Conservation (phyloP, 148 eudicot genomes). For the Vaccinium corymbosum region DNA sequence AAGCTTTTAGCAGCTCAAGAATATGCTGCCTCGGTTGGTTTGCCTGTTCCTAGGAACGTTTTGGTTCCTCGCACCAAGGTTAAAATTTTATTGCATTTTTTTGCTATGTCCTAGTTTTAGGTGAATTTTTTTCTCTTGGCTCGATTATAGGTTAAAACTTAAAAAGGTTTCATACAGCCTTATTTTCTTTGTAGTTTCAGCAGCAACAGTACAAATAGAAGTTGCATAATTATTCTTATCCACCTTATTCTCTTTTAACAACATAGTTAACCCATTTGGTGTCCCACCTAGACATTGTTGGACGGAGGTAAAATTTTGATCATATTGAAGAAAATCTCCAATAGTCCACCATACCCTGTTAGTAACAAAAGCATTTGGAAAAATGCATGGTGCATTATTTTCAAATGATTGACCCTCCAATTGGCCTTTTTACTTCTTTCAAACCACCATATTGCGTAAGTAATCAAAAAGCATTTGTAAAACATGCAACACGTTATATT, state of each 20-base stretch:
- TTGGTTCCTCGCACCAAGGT: constrained; percentile 95
- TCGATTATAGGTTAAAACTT: not conserved
- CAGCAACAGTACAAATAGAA: not conserved
- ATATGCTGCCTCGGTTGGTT: constrained; percentile 60
- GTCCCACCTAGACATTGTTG: not conserved
- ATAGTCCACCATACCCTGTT: not conserved
- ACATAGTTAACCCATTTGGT: not conserved
- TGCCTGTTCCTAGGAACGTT: constrained; percentile 80
- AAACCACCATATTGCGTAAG: not conserved
- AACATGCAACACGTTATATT: not conserved
- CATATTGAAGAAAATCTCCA: not conserved
- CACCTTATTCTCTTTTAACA: not conserved
- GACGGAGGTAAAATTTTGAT: not conserved
- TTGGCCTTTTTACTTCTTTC: not conserved
- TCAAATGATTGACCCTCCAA: not conserved
- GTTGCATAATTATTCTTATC: not conserved
- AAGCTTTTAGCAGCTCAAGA: constrained; percentile 85
- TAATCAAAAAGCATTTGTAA: not conserved
- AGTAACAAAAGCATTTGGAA: not conserved
- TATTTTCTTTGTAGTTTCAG: not conserved
- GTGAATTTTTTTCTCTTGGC: not conserved
- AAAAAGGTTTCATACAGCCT: not conserved
- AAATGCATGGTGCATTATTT: not conserved
- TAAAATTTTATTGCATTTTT: constrained; percentile 13
- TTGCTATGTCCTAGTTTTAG: not conserved